Evolutionary conservation across 1,284 basidiomycete genomes (phyloP).

Genomic region (Apiotrichum domesticum): DNA sequence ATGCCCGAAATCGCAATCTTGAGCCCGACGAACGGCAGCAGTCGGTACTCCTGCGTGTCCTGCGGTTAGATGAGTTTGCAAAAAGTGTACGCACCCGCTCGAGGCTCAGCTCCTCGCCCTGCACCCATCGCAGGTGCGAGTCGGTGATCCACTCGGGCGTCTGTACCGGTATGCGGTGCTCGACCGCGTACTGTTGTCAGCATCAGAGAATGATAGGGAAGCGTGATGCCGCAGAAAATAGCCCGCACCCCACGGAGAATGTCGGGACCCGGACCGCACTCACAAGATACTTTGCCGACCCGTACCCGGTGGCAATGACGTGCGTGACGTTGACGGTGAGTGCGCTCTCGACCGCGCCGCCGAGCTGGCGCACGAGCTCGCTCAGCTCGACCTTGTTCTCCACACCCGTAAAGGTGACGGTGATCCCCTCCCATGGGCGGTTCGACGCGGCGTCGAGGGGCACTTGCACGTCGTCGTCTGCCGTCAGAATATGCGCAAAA

Average conservation of each 20-base stretch:
- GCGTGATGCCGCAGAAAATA: not conserved
- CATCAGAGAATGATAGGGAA: not conserved
- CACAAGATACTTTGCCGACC: conserved; percentile 40
- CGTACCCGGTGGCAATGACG: conserved; percentile 31
- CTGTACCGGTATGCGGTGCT: conserved; percentile 36
- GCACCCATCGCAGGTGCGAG: conserved; percentile 28
- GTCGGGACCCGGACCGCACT: conserved; percentile 6
- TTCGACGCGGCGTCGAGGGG: conserved; percentile 1
- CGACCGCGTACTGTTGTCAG: conserved; percentile 36
- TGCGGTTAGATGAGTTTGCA: conserved; percentile 2
- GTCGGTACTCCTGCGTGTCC: conserved; percentile 21
- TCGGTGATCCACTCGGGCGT: conserved; percentile 35
- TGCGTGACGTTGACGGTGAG: conserved; percentile 39
- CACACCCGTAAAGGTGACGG: conserved; percentile 41
- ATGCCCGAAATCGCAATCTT: conserved; percentile 40
- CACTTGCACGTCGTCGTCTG: conserved; percentile 20
- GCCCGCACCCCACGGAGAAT: not conserved
- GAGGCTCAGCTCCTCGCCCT: conserved; percentile 27
- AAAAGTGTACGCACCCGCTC: conserved; percentile 12
- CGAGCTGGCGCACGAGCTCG: conserved; percentile 22
- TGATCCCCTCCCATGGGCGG: conserved; percentile 33
- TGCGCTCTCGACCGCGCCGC: conserved; percentile 34
- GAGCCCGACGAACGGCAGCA: conserved; percentile 35
- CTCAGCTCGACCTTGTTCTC: conserved; percentile 35
- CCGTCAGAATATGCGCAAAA: not conserved